Conservation (phyloP, 305 asterid species). For the Rubia tinctorum region DNA sequence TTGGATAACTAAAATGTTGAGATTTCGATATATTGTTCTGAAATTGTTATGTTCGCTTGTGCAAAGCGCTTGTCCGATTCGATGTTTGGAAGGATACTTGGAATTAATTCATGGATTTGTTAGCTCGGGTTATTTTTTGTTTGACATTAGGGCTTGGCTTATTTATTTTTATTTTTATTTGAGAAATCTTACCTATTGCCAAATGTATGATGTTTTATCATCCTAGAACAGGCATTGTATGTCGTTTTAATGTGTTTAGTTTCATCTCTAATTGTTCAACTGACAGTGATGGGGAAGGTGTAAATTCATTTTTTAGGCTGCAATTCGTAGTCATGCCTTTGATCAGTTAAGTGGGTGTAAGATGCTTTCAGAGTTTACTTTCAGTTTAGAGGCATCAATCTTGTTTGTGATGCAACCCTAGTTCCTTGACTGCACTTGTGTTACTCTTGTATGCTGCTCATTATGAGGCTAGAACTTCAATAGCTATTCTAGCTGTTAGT, state of each 20-base stretch:
- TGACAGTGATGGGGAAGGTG: no score
- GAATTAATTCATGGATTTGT: background rate
- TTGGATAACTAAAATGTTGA: constrained; percentile 8
- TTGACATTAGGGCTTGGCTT: background rate
- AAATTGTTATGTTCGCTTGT: background rate
- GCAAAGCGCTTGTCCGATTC: background rate
- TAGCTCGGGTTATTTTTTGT: background rate
- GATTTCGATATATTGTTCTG: constrained; percentile 13
- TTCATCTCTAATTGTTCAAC: background rate
- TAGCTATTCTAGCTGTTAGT: no score
- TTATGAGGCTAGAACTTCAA: background rate
- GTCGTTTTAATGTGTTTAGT: background rate
- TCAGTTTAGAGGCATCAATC: no score
- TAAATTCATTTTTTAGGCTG: no score
- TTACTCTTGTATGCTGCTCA: background rate
- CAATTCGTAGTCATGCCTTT: no score
- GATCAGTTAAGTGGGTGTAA: no score
- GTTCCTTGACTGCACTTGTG: no score
- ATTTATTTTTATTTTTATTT: background rate
- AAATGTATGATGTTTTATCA: background rate
- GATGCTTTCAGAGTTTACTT: no score
- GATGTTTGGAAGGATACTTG: constrained; percentile 11
- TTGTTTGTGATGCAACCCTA: no score
- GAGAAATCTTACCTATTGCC: background rate
- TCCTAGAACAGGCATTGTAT: background rate